Percentiles rank a stretch among this genome's conserved stretches.
Conservation (phyloP, 768 basidiomycete species). For the Hericium alpestre region DNA sequence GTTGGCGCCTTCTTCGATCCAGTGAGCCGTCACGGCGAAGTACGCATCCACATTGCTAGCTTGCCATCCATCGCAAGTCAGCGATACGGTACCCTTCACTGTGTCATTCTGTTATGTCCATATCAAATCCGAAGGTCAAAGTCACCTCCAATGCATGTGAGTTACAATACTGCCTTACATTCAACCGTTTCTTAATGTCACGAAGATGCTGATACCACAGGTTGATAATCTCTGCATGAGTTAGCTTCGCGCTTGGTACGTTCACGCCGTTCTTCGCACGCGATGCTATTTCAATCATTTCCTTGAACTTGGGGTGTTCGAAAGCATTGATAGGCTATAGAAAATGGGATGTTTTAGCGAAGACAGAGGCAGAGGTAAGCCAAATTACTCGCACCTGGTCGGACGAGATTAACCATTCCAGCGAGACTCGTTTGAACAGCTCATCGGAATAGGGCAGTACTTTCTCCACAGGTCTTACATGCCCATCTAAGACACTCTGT, state of each 20-base stretch:
- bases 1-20: slow-evolving; percentile 24
- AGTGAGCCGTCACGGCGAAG: slow-evolving; percentile 29
- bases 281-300: slow-evolving; percentile 28
- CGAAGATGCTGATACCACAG: slow-evolving; percentile 17
- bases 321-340: slow-evolving; percentile 23
- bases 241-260: slow-evolving; percentile 22
- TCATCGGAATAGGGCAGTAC: background rate
- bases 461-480: background rate
- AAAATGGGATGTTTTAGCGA: no score
- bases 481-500: background rate
- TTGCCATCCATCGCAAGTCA: slow-evolving; percentile 33
- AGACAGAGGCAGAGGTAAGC: no score
- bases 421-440: background rate
- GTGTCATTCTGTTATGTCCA: no score
- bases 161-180: slow-evolving; percentile 6
- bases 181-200: slow-evolving; percentile 7
- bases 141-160: no score
- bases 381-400: no score
- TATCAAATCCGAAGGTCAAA: no score
- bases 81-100: slow-evolving; percentile 20
- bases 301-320: slow-evolving; percentile 22
- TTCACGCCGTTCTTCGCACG: slow-evolving; percentile 26
- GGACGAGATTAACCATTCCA: background rate
- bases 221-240: slow-evolving; percentile 18
- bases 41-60: slow-evolving; percentile 28